Evolutionary conservation across 345 rosid genomes (phyloP).

Genomic region (Boechera stricta): DNA sequence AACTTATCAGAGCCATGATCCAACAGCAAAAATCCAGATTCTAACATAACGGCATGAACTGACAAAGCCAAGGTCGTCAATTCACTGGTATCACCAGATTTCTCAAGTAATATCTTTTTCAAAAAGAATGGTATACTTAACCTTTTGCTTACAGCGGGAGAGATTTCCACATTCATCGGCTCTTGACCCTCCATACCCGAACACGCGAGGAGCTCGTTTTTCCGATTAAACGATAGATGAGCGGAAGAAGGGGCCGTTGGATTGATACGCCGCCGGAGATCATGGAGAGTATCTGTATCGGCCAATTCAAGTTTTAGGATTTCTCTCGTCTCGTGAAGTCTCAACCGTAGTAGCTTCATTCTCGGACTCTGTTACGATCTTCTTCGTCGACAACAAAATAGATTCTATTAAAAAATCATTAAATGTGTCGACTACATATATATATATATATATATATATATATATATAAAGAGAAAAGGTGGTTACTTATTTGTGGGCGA

Average conservation of each 20-base stretch:
- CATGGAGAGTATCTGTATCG: slow-evolving; percentile 42
- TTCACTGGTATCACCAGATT: slow-evolving; percentile 49
- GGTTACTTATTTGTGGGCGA: neutral
- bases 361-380: neutral
- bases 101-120: slow-evolving; percentile 59
- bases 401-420: neutral
- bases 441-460: neutral
- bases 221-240: slow-evolving; percentile 68
- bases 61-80: slow-evolving; percentile 57
- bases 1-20: slow-evolving; percentile 53
- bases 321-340: slow-evolving; percentile 56
- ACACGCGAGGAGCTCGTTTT: slow-evolving; percentile 54
- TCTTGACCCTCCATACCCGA: slow-evolving; percentile 1
- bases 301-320: slow-evolving; percentile 59
- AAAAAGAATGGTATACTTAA: slow-evolving; percentile 65
- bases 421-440: neutral
- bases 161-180: slow-evolving; percentile 31
- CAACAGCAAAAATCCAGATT: slow-evolving; percentile 68
- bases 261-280: slow-evolving; percentile 52
- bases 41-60: slow-evolving; percentile 71
- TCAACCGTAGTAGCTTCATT: slow-evolving; percentile 45
- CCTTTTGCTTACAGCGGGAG: slow-evolving; percentile 37
- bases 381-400: neutral
- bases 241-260: slow-evolving; percentile 45
- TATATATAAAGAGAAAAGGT: neutral